Conservation (phyloP, 1,284 basidiomycete genomes). For the Pisolithus thermaeus region DNA sequence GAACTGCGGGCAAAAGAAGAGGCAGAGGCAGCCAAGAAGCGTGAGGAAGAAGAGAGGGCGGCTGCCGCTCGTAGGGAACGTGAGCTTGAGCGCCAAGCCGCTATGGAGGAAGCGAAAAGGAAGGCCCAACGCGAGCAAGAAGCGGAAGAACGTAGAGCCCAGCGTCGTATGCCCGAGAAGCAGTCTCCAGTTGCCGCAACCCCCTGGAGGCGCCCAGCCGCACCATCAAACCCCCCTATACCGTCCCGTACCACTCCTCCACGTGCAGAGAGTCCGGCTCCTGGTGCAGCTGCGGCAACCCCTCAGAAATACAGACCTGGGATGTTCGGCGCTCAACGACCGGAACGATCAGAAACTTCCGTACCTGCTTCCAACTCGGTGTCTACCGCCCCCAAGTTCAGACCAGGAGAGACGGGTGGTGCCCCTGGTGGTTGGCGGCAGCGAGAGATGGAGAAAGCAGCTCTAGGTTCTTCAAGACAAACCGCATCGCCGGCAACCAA, state of each 20-base stretch:
- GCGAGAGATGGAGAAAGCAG: conserved; percentile 40
- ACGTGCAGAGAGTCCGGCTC: conserved; percentile 25
- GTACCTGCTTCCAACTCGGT: conserved; percentile 6
- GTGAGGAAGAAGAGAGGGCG: conserved; percentile 54
- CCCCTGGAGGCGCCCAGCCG: conserved; percentile 15
- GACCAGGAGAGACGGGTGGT: conserved; percentile 31
- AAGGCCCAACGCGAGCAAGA: conserved; percentile 80
- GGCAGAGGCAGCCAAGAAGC: conserved; percentile 51
- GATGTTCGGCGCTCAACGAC: not conserved
- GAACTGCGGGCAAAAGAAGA: conserved; percentile 54
- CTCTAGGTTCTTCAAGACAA: conserved; percentile 25
- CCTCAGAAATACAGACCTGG: conserved; percentile 42
- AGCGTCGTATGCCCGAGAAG: conserved; percentile 27
- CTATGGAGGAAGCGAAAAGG: conserved; percentile 49
- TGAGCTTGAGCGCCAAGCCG: conserved; percentile 62
- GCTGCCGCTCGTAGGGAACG: conserved; percentile 53
- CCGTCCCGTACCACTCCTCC: conserved; percentile 30
- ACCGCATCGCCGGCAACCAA: conserved; percentile 34
- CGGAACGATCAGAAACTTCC: conserved; percentile 8
- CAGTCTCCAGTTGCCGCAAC: conserved; percentile 8
- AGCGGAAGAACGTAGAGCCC: conserved; percentile 50
- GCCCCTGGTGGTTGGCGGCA: conserved; percentile 47
- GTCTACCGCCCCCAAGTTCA: conserved; percentile 35
- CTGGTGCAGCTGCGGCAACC: conserved; percentile 26
- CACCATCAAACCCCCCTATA: conserved; percentile 18